phyloP scores from a whole-genome alignment of 148 eudicot species.

The Rhododendron simsii region DNA sequence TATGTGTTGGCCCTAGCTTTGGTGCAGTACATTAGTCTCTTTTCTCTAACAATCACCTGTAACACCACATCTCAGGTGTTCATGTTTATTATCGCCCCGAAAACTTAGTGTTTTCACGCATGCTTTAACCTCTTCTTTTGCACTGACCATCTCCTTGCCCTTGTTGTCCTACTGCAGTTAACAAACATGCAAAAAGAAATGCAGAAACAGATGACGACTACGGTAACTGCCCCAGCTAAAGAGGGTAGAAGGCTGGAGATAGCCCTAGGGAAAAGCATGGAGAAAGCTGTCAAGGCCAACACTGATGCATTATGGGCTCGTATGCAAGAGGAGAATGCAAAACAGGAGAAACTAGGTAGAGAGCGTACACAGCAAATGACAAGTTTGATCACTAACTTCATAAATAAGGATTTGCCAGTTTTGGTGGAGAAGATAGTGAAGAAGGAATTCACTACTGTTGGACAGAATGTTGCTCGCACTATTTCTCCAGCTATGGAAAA shows the following conservation, averaged over 20 bases:
- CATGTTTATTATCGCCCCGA: not conserved
- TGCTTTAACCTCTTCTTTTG: not conserved
- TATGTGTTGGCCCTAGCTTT: not conserved
- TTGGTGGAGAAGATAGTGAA: not conserved
- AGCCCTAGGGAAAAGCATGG: constrained; percentile 18
- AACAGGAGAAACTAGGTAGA: not conserved
- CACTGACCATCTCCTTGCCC: not conserved
- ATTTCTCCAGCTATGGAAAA: constrained; percentile 69
- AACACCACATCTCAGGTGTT: not conserved
- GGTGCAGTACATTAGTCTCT: not conserved
- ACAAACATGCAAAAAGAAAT: constrained; percentile 57
- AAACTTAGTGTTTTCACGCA: not conserved
- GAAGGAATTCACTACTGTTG: constrained; percentile 2
- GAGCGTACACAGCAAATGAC: not conserved
- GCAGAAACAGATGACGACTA: constrained; percentile 61
- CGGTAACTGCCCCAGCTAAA: constrained; percentile 57
- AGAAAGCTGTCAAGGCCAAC: constrained; percentile 19
- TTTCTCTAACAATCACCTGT: not conserved
- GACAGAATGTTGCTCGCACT: constrained; percentile 69
- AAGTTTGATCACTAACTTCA: not conserved
- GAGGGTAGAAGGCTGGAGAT: constrained; percentile 83
- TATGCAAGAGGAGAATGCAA: not conserved
- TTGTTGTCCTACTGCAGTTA: constrained; percentile 37
- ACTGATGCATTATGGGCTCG: not conserved
- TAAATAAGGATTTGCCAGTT: not conserved